Percentiles rank a stretch among this genome's conserved stretches.
These are phyloP conservation scores for Chrysosporium queenslandicum DNA, from an alignment of 2,329 filamentous ascomycete genomes.

Conservation along the genomic window DNA sequence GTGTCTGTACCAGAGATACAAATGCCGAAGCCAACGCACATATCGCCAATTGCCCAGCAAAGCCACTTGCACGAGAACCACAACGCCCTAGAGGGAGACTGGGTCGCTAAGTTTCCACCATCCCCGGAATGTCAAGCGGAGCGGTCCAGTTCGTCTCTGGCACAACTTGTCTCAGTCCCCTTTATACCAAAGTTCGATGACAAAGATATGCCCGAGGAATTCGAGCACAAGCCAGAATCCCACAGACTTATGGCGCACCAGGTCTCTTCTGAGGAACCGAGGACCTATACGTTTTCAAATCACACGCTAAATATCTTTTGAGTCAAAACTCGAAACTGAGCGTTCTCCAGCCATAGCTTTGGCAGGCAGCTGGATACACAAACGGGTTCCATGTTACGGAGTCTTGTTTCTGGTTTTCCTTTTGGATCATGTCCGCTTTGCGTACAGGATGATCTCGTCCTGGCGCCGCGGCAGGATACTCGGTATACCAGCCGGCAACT, in stretches of 20 bases:
- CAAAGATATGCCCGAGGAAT: constrained; percentile 39
- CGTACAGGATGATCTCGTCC: too few relatives aligned
- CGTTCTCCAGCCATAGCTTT: neutral
- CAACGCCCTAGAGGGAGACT: constrained; percentile 21
- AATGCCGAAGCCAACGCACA: constrained; percentile 27
- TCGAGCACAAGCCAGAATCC: constrained; percentile 36
- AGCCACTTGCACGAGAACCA: constrained; percentile 21
- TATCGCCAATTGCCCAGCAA: constrained; percentile 34
- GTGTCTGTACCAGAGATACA: constrained; percentile 27
- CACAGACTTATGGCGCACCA: constrained; percentile 36
- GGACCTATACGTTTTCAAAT: constrained; percentile 38
- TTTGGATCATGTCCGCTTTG: neutral
- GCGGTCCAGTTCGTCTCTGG: constrained; percentile 23
- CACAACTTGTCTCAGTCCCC: constrained; percentile 13
- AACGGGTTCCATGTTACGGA: neutral
- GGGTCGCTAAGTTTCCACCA: constrained; percentile 22
- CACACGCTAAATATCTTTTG: constrained; percentile 32
- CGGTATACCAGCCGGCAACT: too few relatives aligned
- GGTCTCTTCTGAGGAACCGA: constrained; percentile 33
- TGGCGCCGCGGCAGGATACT: too few relatives aligned
- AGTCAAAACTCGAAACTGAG: neutral
- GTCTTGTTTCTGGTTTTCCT: neutral
- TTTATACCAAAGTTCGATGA: constrained; percentile 24
- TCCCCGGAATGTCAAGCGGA: constrained; percentile 26
- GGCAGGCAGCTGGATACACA: neutral